Evolutionary conservation across 805 yeast genomes (phyloP), one percentile per base, ranked within the genome.

Genomic region (Ogataea paraovalis): DNA sequence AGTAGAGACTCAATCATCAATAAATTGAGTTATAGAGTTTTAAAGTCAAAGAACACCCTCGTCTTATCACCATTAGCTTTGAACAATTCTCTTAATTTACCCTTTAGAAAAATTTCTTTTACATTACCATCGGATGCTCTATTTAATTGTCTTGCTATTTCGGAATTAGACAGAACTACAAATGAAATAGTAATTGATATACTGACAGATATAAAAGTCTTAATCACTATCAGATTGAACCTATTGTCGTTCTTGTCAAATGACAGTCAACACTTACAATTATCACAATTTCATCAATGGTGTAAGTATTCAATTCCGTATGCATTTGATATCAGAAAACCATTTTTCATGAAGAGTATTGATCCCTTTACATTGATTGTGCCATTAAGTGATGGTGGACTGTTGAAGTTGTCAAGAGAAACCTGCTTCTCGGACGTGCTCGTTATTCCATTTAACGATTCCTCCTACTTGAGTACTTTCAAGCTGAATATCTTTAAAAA

Each of bases 311-410:
- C 86, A 7, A 76, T 78, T 33, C 91, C 94, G 1, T 86, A 83
- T 62, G 75, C 80, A 7, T 80, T 83, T 54, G 79, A 77, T 28
- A 60, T 78, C 5, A 72, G 85, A 56, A 64, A 66, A 21, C 89
- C 92, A 1, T 76, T 78, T 39, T 64, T 73, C 19, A 56, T 85
- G 50, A 51, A 72, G 43, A 62, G 83, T 1, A 64, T 82, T 14
- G 73, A 78, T 28, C 51, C 67, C 0, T 56, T 60, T 2, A 72
- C 75, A 40, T 59, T 81, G 8, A 61, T 89, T 3, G 79, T 85
- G 0, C 72, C 88, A 4, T 69, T 90, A 42, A 73, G 74, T 39
- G 96, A 91, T 66, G 97, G 97, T 22, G 88, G 91, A 1, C 62
- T 90, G 38, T 66, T 88, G 43, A 82, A 81, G 40, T 69, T 85